Evolutionary conservation across 73 alveolate species (phyloP), one percentile per base, ranked within the genome.

Genomic region (Paramecium primaurelia): DNA sequence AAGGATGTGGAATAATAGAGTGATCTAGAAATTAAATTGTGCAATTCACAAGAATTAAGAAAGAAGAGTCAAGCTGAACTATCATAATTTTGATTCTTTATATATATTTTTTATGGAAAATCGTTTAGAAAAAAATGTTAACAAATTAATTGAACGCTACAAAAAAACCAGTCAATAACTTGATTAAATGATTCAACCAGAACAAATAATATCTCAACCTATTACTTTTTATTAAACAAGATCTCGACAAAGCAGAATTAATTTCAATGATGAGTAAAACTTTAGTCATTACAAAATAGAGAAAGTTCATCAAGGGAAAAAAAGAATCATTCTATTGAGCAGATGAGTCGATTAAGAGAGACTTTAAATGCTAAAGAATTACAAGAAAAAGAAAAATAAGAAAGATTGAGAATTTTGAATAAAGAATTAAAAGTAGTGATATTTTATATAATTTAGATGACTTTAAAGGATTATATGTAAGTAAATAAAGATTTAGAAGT

Each of bases 291-390:
- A 64, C 84, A 12, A 16, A 25, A 38, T 80, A 80, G 91, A 2
- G 71, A 80, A 6, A 26, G 75, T 49, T 80, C 91, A 80, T 80
- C 91, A 18, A 40, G 75, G 18, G 91, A 80, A 42, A 64, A 34
- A 64, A 80, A 45, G 32, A 80, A 42, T 80, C 64, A 42, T 44
- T 80, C 91, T 8, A 80, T 80, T 45, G 91, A 80, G 49, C 22
- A 45, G 51, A 42, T 80, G 4, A 80, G 91, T 25, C 30, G 91
- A 80, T 18, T 80, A 3, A 80, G 58, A 20, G 91, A 80, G 25
- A 80, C 91, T 6, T 26, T 80, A 28, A 80, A 49, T 80, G 91
- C 91, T 25, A 80, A 80, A 80, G 91, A 80, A 80, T 20, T 80
- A 0, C 14, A 80, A 26, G 91, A 80, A 80, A 80, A 64, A 32